Percentiles rank a stretch among this genome's conserved stretches.
phyloP scores from a whole-genome alignment of 345 rosid genomes.

The Excoecaria cochinchinensis region DNA sequence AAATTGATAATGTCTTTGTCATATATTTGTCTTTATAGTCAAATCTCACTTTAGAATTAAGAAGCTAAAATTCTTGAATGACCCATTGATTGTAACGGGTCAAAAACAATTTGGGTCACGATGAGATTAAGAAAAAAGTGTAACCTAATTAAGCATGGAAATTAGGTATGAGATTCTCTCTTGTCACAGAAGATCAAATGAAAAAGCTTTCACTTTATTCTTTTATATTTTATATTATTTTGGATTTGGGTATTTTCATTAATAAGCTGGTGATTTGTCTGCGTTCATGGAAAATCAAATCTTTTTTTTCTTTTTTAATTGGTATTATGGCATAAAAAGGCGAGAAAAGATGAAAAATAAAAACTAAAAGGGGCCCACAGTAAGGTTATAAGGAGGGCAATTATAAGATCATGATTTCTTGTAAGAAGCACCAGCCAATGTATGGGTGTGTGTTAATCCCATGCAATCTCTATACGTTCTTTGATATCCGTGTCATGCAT shows the following conservation, averaged over 20 bases:
- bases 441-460: constrained; percentile 33
- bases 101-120: not conserved
- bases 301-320: not conserved
- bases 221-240: not conserved
- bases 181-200: constrained; percentile 7
- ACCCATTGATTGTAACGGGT: constrained; percentile 7
- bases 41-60: too few species aligned
- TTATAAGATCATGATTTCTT: constrained; percentile 80
- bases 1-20: too few species aligned
- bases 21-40: too few species aligned
- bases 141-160: constrained; percentile 5
- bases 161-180: constrained; percentile 37
- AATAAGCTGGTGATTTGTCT: constrained; percentile 16
- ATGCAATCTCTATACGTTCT: constrained; percentile 57
- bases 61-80: not conserved
- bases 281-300: constrained; percentile 31
- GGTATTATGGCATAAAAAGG: constrained; percentile 13
- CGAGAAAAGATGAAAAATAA: constrained; percentile 23
- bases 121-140: not conserved
- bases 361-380: constrained; percentile 29
- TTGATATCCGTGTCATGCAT: constrained; percentile 55
- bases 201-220: constrained; percentile 11
- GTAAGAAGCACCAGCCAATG: constrained; percentile 48
- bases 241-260: constrained; percentile 8
- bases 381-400: constrained; percentile 38